Evolutionary conservation across 2,329 filamentous ascomycete genomes (phyloP).

Genomic region (Thielaviopsis populi): DNA sequence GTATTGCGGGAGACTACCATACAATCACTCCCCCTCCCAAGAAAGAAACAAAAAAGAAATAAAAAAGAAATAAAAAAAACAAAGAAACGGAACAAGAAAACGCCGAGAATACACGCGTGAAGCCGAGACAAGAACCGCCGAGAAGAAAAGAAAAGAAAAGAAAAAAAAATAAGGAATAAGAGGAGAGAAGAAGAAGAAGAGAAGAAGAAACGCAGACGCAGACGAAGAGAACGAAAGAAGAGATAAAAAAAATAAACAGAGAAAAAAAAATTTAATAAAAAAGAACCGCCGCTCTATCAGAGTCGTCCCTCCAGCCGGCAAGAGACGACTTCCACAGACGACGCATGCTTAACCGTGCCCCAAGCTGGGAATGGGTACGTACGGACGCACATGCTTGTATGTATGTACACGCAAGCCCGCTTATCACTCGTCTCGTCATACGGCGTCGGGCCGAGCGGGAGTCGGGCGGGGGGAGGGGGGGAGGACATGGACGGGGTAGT

Average conservation of each 20-base stretch:
- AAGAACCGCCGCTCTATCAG: no score
- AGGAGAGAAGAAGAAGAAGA: neutral
- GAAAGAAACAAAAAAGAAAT: neutral
- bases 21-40: neutral
- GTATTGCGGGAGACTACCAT: neutral
- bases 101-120: neutral
- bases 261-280: neutral
- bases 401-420: no score
- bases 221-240: neutral
- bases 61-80: neutral
- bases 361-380: no score
- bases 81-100: neutral
- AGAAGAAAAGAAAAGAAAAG: neutral
- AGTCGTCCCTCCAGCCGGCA: no score
- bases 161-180: neutral
- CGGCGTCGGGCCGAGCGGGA: no score
- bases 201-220: neutral
- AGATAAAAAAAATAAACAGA: neutral
- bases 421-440: no score
- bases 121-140: neutral
- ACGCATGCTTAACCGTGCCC: no score
- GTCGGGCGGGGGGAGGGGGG: no score
- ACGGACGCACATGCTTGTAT: no score
- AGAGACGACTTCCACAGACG: no score
- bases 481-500: no score